phyloP scores from a whole-genome alignment of 495 filamentous ascomycete species.

The Chaetomidium leptoderma region DNA sequence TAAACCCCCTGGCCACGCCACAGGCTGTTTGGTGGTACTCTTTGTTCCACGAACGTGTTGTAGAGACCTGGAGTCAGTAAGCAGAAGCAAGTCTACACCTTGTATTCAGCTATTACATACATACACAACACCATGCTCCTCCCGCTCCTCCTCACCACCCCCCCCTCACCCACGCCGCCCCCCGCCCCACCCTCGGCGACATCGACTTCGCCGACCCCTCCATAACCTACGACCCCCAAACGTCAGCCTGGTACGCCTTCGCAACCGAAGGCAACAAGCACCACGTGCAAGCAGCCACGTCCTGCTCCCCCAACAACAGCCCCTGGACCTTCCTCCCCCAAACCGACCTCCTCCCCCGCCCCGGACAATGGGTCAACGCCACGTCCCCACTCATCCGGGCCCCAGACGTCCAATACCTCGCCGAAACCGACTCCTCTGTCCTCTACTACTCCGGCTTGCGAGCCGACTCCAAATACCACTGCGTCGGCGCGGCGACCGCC shows the following conservation, averaged over 20 bases:
- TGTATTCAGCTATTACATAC: too few species aligned
- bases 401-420: slow-evolving; percentile 41
- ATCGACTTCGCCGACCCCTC: slow-evolving; percentile 35
- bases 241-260: slow-evolving; percentile 34
- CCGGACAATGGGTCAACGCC: slow-evolving; percentile 27
- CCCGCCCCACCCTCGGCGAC: slow-evolving; percentile 9
- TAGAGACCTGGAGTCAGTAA: too few species aligned
- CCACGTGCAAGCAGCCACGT: slow-evolving; percentile 31
- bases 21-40: too few species aligned
- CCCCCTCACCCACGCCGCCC: slow-evolving; percentile 3
- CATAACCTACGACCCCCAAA: slow-evolving; percentile 26
- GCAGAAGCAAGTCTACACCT: too few species aligned
- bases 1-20: too few species aligned
- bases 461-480: slow-evolving; percentile 37
- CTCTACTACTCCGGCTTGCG: slow-evolving; percentile 56
- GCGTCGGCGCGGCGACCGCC: slow-evolving; percentile 50
- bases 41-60: too few species aligned
- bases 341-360: slow-evolving; percentile 28
- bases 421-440: slow-evolving; percentile 44
- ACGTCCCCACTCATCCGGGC: slow-evolving; percentile 41
- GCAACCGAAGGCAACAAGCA: slow-evolving; percentile 28
- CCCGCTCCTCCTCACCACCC: not conserved
- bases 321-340: slow-evolving; percentile 25
- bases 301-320: slow-evolving; percentile 13
- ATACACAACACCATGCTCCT: not conserved